These are phyloP conservation scores for Penicillium sp. DNA, from an alignment of 2,329 filamentous ascomycete species.

Conservation along the genomic window DNA sequence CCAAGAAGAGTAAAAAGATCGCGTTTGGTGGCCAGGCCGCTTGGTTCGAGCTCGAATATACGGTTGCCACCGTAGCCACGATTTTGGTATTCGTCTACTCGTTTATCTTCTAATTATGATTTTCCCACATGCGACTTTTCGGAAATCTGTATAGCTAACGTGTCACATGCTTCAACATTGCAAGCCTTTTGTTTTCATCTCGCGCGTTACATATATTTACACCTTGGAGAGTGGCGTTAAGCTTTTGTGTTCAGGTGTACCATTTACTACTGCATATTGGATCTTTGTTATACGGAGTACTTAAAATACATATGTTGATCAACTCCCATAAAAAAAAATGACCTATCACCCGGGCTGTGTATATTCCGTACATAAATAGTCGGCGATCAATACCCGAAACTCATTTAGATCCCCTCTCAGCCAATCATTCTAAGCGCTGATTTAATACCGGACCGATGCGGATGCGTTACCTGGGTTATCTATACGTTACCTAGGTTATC, in stretches of 20 bases:
- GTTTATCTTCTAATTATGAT: constrained; percentile 30
- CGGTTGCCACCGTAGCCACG: constrained; percentile 53
- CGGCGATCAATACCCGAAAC: neutral
- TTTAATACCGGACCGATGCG: neutral
- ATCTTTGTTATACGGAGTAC: neutral
- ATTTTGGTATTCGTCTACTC: constrained; percentile 50
- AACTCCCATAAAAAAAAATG: neutral
- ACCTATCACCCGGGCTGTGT: neutral
- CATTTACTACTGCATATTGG: neutral
- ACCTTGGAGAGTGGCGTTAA: neutral
- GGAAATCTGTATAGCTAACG: constrained; percentile 7
- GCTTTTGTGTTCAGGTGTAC: neutral
- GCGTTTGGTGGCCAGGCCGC: constrained; percentile 55
- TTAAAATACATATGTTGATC: neutral
- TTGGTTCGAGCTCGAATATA: constrained; percentile 59
- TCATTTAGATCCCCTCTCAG: neutral
- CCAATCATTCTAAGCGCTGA: neutral
- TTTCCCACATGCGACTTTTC: neutral
- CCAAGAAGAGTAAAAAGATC: constrained; percentile 53
- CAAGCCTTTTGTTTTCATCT: neutral
- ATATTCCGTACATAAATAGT: neutral
- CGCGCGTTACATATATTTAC: neutral
- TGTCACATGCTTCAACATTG: constrained; percentile 6
- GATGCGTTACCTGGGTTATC: neutral
- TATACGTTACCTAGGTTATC: neutral